Evolutionary conservation across 164 flowering plant genomes (phyloP).

Genomic region (Cinnamomum micranthum): DNA sequence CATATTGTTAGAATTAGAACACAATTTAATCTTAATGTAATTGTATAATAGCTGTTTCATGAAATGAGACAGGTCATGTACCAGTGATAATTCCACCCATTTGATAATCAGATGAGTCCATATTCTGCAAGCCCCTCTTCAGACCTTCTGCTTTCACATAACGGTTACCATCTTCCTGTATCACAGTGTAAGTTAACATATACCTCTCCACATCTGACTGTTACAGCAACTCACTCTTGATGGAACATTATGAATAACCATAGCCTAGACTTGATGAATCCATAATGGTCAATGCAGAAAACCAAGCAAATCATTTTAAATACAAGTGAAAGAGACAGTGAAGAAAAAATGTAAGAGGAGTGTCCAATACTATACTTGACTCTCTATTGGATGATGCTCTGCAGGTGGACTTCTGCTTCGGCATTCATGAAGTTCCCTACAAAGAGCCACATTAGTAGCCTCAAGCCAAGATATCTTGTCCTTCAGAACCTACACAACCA

Average conservation of each 20-base stretch:
- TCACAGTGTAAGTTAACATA: conserved; percentile 9
- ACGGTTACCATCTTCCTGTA: conserved; percentile 49
- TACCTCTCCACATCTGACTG: not conserved
- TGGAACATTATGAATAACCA: conserved; percentile 4
- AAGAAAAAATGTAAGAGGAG: not conserved
- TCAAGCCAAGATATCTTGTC: conserved; percentile 95
- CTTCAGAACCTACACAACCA: conserved; percentile 57
- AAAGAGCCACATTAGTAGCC: conserved; percentile 81
- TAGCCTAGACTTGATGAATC: not conserved
- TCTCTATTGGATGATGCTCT: conserved; percentile 49
- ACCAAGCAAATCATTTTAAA: conserved; percentile 1
- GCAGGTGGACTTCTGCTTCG: conserved; percentile 48
- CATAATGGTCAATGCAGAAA: conserved; percentile 3
- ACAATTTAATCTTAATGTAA: not conserved
- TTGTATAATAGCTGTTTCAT: not conserved
- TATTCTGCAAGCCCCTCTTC: conserved; percentile 64
- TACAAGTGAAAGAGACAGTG: not conserved
- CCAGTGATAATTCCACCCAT: conserved; percentile 60
- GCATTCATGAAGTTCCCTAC: conserved; percentile 71
- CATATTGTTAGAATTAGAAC: not conserved
- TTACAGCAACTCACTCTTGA: not conserved
- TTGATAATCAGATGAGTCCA: conserved; percentile 73
- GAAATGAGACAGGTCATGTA: conserved; percentile 20
- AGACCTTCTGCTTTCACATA: conserved; percentile 60
- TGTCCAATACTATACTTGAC: conserved; percentile 36